Conservation (phyloP, 805 yeast species). For the Nakazawaea holstii region DNA sequence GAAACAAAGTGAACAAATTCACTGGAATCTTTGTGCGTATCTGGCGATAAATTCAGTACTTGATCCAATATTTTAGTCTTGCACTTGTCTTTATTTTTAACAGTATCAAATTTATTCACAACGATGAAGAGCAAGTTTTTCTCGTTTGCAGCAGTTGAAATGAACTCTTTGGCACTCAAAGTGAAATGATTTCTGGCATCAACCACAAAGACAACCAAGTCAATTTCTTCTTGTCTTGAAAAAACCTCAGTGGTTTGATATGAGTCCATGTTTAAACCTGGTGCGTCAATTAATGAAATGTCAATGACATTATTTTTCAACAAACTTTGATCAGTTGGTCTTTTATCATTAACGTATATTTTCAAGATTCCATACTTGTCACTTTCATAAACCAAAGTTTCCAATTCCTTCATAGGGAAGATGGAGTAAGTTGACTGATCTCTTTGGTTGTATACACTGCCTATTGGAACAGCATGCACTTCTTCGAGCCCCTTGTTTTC, state of each 20-base stretch:
- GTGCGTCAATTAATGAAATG: constrained; percentile 91
- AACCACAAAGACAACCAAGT: constrained; percentile 91
- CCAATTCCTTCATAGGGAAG: constrained; percentile 49
- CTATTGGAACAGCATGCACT: constrained; percentile 83
- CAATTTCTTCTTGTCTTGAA: constrained; percentile 95
- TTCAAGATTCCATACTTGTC: constrained; percentile 70
- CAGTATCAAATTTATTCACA: constrained; percentile 86
- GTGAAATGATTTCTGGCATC: constrained; percentile 96
- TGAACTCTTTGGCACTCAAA: constrained; percentile 88
- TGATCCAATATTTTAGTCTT: constrained; percentile 74
- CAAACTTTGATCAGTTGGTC: constrained; percentile 63
- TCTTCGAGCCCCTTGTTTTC: constrained; percentile 76
- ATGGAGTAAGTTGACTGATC: constrained; percentile 65
- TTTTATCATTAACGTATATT: constrained; percentile 74
- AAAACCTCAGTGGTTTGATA: constrained; percentile 93
- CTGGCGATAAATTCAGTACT: constrained; percentile 81
- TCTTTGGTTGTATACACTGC: constrained; percentile 39
- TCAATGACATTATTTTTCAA: constrained; percentile 88
- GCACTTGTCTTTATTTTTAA: constrained; percentile 77
- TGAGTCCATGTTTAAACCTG: constrained; percentile 91
- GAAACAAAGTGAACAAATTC: constrained; percentile 94
- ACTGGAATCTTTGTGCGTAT: constrained; percentile 79
- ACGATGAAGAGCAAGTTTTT: constrained; percentile 91
- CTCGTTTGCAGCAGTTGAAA: constrained; percentile 84
- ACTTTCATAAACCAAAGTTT: constrained; percentile 65